Evolutionary conservation across 371 early-diverging fungal genomes (phyloP), one percentile per base, ranked within the genome.

Genomic region (Mucor saturninus): DNA sequence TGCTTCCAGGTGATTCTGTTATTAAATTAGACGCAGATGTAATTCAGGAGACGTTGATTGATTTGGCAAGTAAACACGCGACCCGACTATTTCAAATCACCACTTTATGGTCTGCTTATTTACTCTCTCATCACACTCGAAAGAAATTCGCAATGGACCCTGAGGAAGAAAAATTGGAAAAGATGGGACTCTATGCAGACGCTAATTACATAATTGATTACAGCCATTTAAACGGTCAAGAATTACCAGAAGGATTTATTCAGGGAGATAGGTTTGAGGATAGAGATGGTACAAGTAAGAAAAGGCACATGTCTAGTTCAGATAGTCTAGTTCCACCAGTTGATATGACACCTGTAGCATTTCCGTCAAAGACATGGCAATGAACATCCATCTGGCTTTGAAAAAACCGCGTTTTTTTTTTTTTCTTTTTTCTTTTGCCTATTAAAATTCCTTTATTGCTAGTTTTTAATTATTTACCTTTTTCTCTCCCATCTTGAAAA

Each of bases 91-190:
- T 49, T 11, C 50, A 48, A 26, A 38, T 59, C 1, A 13, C 48
- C 7, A 38, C 50, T 13, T 28, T 49, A 2, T 13, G 31, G n/a
- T 59, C 59, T 2, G 59, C 59, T 0, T 59, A 49, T 49, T 8
- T 59, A 9, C 38, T 59, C 4, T 30, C 28, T 10, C 26, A 13
- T 9, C 28, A 50, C 30, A 13, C 30, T 50, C 5, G 9, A 50
- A 50, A 50, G 28, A 1, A 50, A 30, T 6, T 29, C 11, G 15
- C 10, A 29, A 13, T 28, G 26, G 49, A 48, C 5, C 21, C 6
- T 13, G 10, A 4, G 29, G 10, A 9, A 8, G 31, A 50, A 9
- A 13, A 50, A 8, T 2, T 48, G 9, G 30, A 30, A 30, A 50
- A 50, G 14, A 30, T 30, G 8, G 15, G 21, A 21, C 2, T 46